A percentile compares a stretch with the other conserved stretches of the same genome.
Conservation (phyloP, 2,329 filamentous ascomycete species). For the Pseudogymnoascus sp. region DNA sequence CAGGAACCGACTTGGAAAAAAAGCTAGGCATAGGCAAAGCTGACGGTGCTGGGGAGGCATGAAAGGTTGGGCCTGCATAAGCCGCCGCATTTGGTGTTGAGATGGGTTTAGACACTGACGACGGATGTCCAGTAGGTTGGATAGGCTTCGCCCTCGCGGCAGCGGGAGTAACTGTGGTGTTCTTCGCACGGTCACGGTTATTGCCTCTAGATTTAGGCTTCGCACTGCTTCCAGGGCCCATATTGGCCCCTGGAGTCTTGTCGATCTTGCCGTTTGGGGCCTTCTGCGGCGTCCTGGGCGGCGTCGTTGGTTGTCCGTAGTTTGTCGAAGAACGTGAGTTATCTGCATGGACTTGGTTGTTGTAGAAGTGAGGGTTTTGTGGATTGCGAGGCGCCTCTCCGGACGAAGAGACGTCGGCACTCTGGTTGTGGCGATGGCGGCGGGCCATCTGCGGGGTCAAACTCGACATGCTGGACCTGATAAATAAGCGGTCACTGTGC, state of each 20-base stretch:
- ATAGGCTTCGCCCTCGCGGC: slow-evolving; percentile 20
- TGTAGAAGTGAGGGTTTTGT: slow-evolving; percentile 39
- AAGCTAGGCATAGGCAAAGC: slow-evolving; percentile 88
- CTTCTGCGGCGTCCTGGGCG: slow-evolving; percentile 28
- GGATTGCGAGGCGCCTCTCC: slow-evolving; percentile 27
- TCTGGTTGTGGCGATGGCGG: slow-evolving; percentile 27
- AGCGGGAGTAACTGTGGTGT: slow-evolving; percentile 25
- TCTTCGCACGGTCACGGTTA: slow-evolving; percentile 25
- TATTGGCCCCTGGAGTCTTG: slow-evolving; percentile 13
- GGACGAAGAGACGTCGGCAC: slow-evolving; percentile 16
- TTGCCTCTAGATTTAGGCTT: slow-evolving; percentile 27
- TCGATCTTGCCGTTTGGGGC: slow-evolving; percentile 15
- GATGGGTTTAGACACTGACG: slow-evolving; percentile 27
- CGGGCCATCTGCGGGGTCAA: slow-evolving; percentile 33
- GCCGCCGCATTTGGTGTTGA: slow-evolving; percentile 41
- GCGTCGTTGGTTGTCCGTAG: slow-evolving; percentile 24
- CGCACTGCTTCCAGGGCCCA: slow-evolving; percentile 20
- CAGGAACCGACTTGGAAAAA: slow-evolving; percentile 65
- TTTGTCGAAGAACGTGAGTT: slow-evolving; percentile 21
- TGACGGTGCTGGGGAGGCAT: slow-evolving; percentile 86
- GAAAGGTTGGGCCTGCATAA: slow-evolving; percentile 91
- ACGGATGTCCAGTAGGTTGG: slow-evolving; percentile 18
- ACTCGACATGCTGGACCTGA: slow-evolving; percentile 42
- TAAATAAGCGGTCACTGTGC: slow-evolving; percentile 40
- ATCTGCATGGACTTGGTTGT: slow-evolving; percentile 34